A percentile compares a stretch with the other conserved stretches of the same genome.
Conservation (phyloP, 192 early-diverging fungal genomes). For the Coemansia sp. region DNA sequence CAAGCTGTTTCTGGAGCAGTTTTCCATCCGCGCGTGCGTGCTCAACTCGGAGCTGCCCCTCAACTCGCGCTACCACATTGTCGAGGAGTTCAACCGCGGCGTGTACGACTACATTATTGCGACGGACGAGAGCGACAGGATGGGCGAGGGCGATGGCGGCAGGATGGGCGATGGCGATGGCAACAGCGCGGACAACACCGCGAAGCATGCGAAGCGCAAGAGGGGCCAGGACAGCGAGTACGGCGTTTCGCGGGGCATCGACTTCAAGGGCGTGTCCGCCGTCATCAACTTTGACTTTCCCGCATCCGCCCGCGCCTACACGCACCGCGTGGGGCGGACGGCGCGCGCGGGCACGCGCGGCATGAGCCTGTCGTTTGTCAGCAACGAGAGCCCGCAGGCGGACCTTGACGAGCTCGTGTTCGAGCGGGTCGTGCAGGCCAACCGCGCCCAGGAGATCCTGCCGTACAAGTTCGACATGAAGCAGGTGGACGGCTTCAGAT, state of each 20-base stretch:
- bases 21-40: constrained; percentile 86
- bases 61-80: constrained; percentile 89
- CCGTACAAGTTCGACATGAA: constrained; percentile 88
- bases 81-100: constrained; percentile 96
- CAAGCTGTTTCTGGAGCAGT: constrained; percentile 96
- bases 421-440: constrained; percentile 68
- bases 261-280: constrained; percentile 87
- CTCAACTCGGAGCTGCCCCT: constrained; percentile 95
- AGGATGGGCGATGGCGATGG: constrained; percentile 60
- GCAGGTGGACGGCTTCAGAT: constrained; percentile 88
- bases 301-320: constrained; percentile 76
- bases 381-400: constrained; percentile 53
- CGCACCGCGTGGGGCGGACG: constrained; percentile 93
- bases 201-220: constrained; percentile 36
- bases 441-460: constrained; percentile 54
- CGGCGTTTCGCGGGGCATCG: constrained; percentile 94
- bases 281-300: constrained; percentile 99
- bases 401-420: constrained; percentile 67
- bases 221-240: constrained; percentile 78
- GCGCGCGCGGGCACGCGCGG: constrained; percentile 89
- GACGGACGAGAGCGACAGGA: constrained; percentile 82
- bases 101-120: constrained; percentile 95
- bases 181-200: constrained; percentile 56
- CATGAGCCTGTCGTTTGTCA: constrained; percentile 85
- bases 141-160: constrained; percentile 59